Conservation (phyloP, 495 filamentous ascomycete species). For the Rostrohypoxylon terebratum region DNA sequence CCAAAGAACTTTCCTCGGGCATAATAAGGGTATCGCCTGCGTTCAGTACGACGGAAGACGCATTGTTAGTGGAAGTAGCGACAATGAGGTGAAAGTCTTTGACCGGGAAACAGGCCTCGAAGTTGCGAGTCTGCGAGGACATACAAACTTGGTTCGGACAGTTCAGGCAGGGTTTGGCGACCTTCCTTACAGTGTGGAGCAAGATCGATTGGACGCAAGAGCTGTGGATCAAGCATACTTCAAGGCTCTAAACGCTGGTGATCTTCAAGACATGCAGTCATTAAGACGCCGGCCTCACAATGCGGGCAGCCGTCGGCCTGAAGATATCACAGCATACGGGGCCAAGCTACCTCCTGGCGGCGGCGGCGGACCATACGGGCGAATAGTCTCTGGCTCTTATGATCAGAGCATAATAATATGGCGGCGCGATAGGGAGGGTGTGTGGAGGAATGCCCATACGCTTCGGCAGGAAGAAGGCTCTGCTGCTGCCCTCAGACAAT, state of each 20-base stretch:
- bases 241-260: slow-evolving; percentile 73
- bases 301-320: slow-evolving; percentile 78
- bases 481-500: slow-evolving; percentile 51
- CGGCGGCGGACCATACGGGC: slow-evolving; percentile 83
- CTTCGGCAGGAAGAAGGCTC: slow-evolving; percentile 76
- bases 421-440: slow-evolving; percentile 82
- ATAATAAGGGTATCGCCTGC: slow-evolving; percentile 96
- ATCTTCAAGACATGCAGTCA: slow-evolving; percentile 52
- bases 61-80: slow-evolving; percentile 94
- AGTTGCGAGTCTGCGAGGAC: slow-evolving; percentile 84
- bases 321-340: slow-evolving; percentile 80
- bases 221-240: slow-evolving; percentile 79
- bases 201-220: slow-evolving; percentile 75
- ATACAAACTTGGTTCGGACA: slow-evolving; percentile 87
- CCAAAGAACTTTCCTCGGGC: slow-evolving; percentile 80
- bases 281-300: slow-evolving; percentile 70
- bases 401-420: slow-evolving; percentile 96
- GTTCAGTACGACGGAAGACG: slow-evolving; percentile 97
- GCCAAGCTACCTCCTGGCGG: slow-evolving; percentile 89
- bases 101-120: slow-evolving; percentile 85
- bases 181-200: slow-evolving; percentile 79
- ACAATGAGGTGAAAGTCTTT: slow-evolving; percentile 94
- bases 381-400: slow-evolving; percentile 95
- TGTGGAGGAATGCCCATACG: slow-evolving; percentile 78
- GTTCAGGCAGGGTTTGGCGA: slow-evolving; percentile 95